phyloP scores from a whole-genome alignment of 1,284 basidiomycete genomes.

The Cutaneotrichosporon mucoides region DNA sequence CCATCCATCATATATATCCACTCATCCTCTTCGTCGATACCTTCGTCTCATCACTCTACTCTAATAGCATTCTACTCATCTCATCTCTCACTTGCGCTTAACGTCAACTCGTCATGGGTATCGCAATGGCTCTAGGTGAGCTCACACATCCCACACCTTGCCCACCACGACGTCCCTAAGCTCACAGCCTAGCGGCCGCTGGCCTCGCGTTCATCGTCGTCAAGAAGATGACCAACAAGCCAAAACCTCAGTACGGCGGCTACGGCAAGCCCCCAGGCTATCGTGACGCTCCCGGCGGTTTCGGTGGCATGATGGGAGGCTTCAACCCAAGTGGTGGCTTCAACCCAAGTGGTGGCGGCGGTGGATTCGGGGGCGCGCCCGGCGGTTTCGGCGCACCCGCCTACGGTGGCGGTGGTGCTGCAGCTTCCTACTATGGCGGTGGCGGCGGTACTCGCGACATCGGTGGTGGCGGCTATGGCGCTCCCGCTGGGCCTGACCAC shows the following conservation, averaged over 20 bases:
- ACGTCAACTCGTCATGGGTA: constrained; percentile 10
- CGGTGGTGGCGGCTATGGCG: background rate
- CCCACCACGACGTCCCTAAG: background rate
- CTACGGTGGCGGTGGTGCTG: background rate
- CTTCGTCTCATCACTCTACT: too few species aligned
- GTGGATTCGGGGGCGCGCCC: background rate
- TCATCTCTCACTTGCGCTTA: too few species aligned
- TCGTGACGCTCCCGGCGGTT: background rate
- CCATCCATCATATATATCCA: background rate
- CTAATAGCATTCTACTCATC: too few species aligned
- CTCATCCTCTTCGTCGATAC: background rate
- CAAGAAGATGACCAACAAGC: constrained; percentile 17
- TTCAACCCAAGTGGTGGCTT: background rate
- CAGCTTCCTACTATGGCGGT: constrained; percentile 8
- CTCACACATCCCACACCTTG: background rate
- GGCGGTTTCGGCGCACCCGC: background rate
- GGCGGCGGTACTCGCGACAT: constrained; percentile 4
- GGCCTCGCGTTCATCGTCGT: constrained; percentile 18
- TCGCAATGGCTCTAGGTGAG: constrained; percentile 11
- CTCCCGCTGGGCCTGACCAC: constrained; percentile 5
- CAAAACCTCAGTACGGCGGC: constrained; percentile 1
- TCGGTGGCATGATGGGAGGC: background rate
- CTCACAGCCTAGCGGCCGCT: constrained; percentile 5
- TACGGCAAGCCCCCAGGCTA: constrained; percentile 7
- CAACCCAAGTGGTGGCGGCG: too few species aligned